Conservation (phyloP, 2,329 filamentous ascomycete genomes). For the Penicillium sp. region DNA sequence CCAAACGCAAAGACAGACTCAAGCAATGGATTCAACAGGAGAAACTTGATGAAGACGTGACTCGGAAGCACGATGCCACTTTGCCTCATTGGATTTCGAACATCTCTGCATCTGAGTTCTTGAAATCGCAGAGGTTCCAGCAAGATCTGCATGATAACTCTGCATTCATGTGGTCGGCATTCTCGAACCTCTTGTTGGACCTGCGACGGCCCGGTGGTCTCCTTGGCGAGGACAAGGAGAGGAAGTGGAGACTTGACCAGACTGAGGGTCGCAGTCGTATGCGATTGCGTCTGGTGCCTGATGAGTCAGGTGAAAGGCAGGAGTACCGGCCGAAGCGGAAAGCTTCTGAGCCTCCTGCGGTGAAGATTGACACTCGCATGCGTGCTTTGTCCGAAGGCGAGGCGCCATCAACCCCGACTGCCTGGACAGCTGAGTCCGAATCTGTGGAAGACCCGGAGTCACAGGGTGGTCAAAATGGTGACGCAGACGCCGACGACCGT, state of each 20-base stretch:
- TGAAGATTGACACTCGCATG: conserved; percentile 47
- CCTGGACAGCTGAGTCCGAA: conserved; percentile 32
- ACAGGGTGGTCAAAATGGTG: conserved; percentile 33
- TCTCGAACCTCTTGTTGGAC: conserved; percentile 73
- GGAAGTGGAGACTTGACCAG: conserved; percentile 88
- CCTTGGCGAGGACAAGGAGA: conserved; percentile 60
- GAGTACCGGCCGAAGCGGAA: conserved; percentile 82
- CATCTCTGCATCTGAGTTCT: conserved; percentile 84
- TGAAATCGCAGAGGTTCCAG: conserved; percentile 80
- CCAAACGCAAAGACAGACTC: conserved; percentile 75
- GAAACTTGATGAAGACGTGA: conserved; percentile 62
- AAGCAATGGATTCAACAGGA: conserved; percentile 73
- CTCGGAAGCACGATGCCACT: conserved; percentile 77
- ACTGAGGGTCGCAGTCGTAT: conserved; percentile 95
- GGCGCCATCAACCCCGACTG: conserved; percentile 37
- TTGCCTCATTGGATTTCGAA: conserved; percentile 93
- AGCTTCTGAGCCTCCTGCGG: conserved; percentile 49
- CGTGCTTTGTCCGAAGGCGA: conserved; percentile 40
- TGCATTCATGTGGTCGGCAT: conserved; percentile 68
- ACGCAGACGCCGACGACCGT: conserved; percentile 33
- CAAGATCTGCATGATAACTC: conserved; percentile 94
- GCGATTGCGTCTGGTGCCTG: conserved; percentile 79
- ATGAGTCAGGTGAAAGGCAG: conserved; percentile 63
- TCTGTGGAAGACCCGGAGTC: conserved; percentile 26
- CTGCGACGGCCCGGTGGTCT: conserved; percentile 75